phyloP scores from a whole-genome alignment of 2,329 filamentous ascomycete genomes.

The Phaeoacremonium minimum region DNA sequence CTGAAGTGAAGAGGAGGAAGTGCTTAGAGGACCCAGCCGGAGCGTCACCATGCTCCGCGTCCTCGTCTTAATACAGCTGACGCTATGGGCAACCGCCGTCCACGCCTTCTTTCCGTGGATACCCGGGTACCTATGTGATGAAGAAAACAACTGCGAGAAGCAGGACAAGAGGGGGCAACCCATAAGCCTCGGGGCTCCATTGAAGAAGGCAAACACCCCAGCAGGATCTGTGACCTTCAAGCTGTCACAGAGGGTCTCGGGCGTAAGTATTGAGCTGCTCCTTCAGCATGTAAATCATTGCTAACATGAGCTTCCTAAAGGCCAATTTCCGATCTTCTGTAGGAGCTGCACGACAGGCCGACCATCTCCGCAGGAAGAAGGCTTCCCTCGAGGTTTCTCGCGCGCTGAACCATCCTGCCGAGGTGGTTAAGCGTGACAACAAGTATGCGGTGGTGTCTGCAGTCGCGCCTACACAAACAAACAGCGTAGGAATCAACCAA shows the following conservation, averaged over 20 bases:
- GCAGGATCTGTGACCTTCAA: slow-evolving; percentile 29
- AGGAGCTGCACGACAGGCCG: slow-evolving; percentile 30
- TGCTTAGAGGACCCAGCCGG: neutral
- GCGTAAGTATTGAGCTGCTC: slow-evolving; percentile 21
- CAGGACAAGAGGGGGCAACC: slow-evolving; percentile 14
- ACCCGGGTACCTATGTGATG: slow-evolving; percentile 23
- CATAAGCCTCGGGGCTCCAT: too few relatives aligned
- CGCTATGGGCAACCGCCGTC: slow-evolving; percentile 39
- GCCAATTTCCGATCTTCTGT: slow-evolving; percentile 14
- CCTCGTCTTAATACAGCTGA: slow-evolving; percentile 36
- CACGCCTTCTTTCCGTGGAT: slow-evolving; percentile 44
- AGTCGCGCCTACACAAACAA: slow-evolving; percentile 34
- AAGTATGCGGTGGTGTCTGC: slow-evolving; percentile 43
- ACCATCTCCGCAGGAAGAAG: slow-evolving; percentile 35
- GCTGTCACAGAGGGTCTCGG: slow-evolving; percentile 29
- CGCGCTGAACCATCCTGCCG: slow-evolving; percentile 9
- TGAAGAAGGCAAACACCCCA: slow-evolving; percentile 6
- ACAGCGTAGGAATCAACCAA: slow-evolving; percentile 54
- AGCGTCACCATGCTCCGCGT: slow-evolving; percentile 34
- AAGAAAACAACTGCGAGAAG: slow-evolving; percentile 17
- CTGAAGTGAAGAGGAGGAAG: neutral
- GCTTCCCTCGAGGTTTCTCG: slow-evolving; percentile 16
- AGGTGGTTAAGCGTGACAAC: slow-evolving; percentile 35
- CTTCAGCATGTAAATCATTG: too few relatives aligned
- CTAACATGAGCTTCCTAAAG: neutral